Base-by-base conservation (phyloP, 2,329 filamentous ascomycete species). In the Talaromyces sp. region DNA sequence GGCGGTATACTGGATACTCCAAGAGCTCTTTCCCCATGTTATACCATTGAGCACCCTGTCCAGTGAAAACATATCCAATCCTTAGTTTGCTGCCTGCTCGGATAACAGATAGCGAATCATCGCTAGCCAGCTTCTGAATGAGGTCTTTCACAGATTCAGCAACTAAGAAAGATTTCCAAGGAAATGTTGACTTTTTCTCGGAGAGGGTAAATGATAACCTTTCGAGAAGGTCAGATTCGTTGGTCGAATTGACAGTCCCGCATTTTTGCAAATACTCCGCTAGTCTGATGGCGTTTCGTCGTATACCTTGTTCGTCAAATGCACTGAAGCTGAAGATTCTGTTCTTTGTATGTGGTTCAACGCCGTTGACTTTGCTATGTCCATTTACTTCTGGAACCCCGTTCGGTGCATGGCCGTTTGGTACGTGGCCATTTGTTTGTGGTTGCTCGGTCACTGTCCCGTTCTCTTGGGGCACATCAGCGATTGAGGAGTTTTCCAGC, bases 161-260 rank as follows among this genome's bases (percentile, higher is more conserved):
- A 17, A 66, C 62, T 1, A 61, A 22, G 35, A 56, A 58, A 15
- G 39, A 36, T 33, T 52, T 50, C 61, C 61, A 63, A 4, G 54
- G 56, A n/a, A 63, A 62, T 7, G 11, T 50, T 2, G 61, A 62
- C 7, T 21, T 60, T 60, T 60, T 62, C 21, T 60, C 60, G 0
- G 64, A 64, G 9, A 67, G 50, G 0, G 65, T 69, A 37, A 67
- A 67, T 0, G 67, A 64, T 8, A 68, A 50, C 37, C 65, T 62
- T 3, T 65, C 52, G 4, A 68, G 57, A 2, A 67, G n/a, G 37
- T 57, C n/a, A 7, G 21, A 52, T 41, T 46, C 21, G 36, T 37
- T 45, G 17, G 46, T 33, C 11, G 56, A 10, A 25, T 58, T 63
- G 4, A 33, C 35, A 4, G 25, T 22, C 15, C 28, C 25, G 11